Evolutionary conservation across 345 rosid genomes (phyloP).

Genomic region (Populus euphratica): DNA sequence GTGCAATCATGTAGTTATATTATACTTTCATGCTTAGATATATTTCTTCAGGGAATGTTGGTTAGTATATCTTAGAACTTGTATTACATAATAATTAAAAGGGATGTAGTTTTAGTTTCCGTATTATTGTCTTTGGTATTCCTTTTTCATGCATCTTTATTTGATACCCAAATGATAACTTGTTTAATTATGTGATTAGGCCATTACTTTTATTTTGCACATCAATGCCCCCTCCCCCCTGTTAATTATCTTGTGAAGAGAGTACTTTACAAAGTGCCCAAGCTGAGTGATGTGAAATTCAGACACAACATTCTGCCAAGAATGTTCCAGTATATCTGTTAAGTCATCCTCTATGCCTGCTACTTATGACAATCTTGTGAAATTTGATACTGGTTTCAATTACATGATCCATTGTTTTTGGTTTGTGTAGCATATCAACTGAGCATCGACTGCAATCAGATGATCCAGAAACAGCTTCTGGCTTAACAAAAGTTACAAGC

Average conservation of each 20-base stretch:
- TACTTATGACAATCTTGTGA: background rate
- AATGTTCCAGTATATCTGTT: background rate
- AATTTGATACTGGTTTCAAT: slow-evolving; percentile 5
- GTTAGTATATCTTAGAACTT: background rate
- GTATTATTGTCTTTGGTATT: background rate
- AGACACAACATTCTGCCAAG: background rate
- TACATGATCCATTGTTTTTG: background rate
- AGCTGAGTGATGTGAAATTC: background rate
- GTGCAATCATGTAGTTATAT: background rate
- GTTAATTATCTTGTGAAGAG: background rate
- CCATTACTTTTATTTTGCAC: too few species aligned
- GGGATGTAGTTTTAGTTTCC: background rate
- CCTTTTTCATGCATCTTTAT: too few species aligned
- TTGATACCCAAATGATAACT: too few species aligned
- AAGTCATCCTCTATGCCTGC: background rate
- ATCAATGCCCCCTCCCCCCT: too few species aligned
- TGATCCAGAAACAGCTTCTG: slow-evolving; percentile 28
- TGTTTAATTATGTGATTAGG: too few species aligned
- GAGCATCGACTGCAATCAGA: slow-evolving; percentile 20
- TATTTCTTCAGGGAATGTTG: background rate
- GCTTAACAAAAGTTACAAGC: slow-evolving; percentile 23
- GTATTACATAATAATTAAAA: background rate
- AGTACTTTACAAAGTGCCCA: background rate
- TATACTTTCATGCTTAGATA: background rate
- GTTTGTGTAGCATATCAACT: slow-evolving; percentile 38